Conservation (phyloP, 2,329 filamentous ascomycete genomes). For the Botrytis elliptica region DNA sequence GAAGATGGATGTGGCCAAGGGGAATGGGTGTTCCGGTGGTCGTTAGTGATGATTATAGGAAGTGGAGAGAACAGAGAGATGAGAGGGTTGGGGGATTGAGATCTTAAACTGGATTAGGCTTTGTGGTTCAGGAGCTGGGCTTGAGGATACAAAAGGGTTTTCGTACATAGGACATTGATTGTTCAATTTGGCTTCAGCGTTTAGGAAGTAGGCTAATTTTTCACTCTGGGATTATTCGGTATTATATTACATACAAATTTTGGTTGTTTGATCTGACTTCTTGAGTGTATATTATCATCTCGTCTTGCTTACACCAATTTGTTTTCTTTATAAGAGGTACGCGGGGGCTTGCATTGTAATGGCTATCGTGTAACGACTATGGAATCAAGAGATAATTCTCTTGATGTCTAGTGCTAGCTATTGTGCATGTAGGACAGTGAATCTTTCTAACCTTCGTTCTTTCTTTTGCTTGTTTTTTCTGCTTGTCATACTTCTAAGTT, state of each 20-base stretch:
- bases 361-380: no score
- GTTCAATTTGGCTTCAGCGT: background rate
- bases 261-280: background rate
- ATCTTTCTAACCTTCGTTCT: no score
- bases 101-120: accelerated
- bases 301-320: accelerated
- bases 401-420: background rate
- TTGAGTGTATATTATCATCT: background rate
- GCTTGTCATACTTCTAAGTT: background rate
- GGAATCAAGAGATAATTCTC: no score
- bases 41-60: slow-evolving; percentile 10
- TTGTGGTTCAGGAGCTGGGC: background rate
- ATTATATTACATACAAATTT: background rate
- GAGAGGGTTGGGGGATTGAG: background rate
- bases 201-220: background rate
- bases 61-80: slow-evolving; percentile 14
- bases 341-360: no score
- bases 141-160: background rate
- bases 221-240: background rate
- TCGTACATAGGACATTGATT: background rate
- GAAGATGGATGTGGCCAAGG: slow-evolving; percentile 10
- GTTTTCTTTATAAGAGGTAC: background rate
- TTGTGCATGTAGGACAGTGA: no score
- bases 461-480: background rate
- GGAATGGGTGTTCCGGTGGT: background rate